phyloP scores from a whole-genome alignment of 2,329 filamentous ascomycete species.

The Fusarium oligoseptatum region DNA sequence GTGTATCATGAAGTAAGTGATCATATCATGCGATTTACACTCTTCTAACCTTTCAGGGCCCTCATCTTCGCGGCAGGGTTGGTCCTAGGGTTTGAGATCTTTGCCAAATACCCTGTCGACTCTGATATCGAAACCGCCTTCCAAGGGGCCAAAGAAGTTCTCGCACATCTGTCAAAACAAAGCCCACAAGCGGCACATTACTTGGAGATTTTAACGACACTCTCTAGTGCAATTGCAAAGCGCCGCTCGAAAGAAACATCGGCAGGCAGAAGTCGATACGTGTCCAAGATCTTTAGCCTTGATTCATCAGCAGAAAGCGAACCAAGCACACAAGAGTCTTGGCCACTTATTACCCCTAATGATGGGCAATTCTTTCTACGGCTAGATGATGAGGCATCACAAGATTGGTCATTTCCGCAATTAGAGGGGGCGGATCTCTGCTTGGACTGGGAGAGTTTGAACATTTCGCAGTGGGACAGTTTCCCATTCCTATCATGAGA shows the following conservation, averaged over 20 bases:
- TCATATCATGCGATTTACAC: fast-evolving
- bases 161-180: slow-evolving; percentile 60
- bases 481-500: slow-evolving; percentile 39
- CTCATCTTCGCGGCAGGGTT: slow-evolving; percentile 69
- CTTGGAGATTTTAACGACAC: slow-evolving; percentile 64
- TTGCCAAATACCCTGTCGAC: slow-evolving; percentile 61
- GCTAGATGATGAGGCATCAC: slow-evolving; percentile 16
- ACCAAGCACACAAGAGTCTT: background rate
- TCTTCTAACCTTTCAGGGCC: slow-evolving; percentile 52
- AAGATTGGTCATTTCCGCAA: slow-evolving; percentile 33
- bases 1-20: slow-evolving; percentile 69
- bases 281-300: slow-evolving; percentile 40
- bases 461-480: slow-evolving; percentile 44
- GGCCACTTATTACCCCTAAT: background rate
- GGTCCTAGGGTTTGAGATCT: slow-evolving; percentile 68
- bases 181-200: slow-evolving; percentile 71
- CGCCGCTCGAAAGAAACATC: slow-evolving; percentile 32
- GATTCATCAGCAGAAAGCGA: background rate
- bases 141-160: slow-evolving; percentile 61
- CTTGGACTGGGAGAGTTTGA: slow-evolving; percentile 43
- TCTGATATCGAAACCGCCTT: slow-evolving; percentile 63
- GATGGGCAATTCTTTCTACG: slow-evolving; percentile 2
- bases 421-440: slow-evolving; percentile 36
- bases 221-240: slow-evolving; percentile 58
- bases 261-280: slow-evolving; percentile 39